Conservation (phyloP, 1,284 basidiomycete species). For the Lignosus rhinocerotis region DNA sequence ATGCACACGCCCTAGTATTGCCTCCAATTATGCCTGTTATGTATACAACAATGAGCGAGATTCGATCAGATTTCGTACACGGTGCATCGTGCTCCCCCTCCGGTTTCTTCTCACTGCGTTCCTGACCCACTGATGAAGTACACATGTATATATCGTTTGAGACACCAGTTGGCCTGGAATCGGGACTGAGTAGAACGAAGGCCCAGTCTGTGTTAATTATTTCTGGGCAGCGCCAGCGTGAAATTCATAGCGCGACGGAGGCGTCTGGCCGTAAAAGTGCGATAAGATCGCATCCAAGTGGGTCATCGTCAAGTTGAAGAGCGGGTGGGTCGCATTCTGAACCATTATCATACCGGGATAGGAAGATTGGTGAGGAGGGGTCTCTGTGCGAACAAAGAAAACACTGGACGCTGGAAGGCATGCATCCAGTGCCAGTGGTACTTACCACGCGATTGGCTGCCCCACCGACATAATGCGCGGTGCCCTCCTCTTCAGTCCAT, state of each 20-base stretch:
- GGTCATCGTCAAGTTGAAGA: conserved; percentile 83
- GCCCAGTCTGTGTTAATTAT: background rate
- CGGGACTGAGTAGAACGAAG: too few relatives aligned
- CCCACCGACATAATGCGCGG: conserved; percentile 64
- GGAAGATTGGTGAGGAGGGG: background rate
- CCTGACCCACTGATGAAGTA: background rate
- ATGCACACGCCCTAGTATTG: background rate
- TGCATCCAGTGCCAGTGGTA: conserved; percentile 12
- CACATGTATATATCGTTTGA: too few relatives aligned
- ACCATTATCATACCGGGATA: background rate
- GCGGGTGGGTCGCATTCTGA: conserved; percentile 85
- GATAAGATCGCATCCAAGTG: conserved; percentile 73
- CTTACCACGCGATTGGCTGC: conserved; percentile 70
- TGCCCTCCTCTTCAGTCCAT: conserved; percentile 78
- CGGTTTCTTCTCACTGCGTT: background rate
- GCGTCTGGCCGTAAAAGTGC: conserved; percentile 73
- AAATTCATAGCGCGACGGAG: conserved; percentile 34
- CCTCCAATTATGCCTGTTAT: background rate
- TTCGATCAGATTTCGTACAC: background rate
- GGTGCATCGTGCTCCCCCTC: background rate
- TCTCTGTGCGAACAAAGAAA: too few relatives aligned
- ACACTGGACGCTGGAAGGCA: background rate
- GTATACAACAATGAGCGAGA: conserved; percentile 1
- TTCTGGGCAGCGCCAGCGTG: conserved; percentile 1
- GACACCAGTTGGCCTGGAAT: too few relatives aligned